phyloP scores from a whole-genome alignment of 192 early-diverging fungal species.

The Backusella macrospora region DNA sequence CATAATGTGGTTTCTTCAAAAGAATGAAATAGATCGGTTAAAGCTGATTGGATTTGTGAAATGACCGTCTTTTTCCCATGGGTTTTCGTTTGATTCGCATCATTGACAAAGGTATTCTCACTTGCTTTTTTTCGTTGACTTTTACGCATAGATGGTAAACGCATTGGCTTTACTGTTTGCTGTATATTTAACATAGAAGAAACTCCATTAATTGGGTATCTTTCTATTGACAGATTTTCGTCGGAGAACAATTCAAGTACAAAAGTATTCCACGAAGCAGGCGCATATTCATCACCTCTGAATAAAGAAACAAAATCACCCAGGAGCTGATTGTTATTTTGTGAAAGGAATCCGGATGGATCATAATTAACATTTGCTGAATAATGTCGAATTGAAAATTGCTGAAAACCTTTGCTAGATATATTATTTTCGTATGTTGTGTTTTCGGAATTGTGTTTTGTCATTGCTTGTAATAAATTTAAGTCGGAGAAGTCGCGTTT shows the following conservation, averaged over 20 bases:
- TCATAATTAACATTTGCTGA: conserved; percentile 73
- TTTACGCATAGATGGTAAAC: conserved; percentile 68
- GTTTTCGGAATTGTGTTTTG: conserved; percentile 36
- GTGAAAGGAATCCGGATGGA: conserved; percentile 68
- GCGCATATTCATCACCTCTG: conserved; percentile 54
- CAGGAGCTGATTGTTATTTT: conserved; percentile 69
- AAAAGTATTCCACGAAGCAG: conserved; percentile 71
- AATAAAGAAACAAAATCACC: conserved; percentile 87
- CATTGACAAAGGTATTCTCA: not conserved
- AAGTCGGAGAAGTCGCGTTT: conserved; percentile 44
- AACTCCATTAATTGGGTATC: conserved; percentile 68
- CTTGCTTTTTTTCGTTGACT: not conserved
- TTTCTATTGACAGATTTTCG: conserved; percentile 67
- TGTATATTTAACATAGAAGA: conserved; percentile 73
- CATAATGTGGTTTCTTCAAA: conserved; percentile 78
- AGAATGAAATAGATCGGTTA: conserved; percentile 79
- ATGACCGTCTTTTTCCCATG: conserved; percentile 37
- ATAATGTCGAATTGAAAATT: conserved; percentile 78
- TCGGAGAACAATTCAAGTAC: conserved; percentile 73
- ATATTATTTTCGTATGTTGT: conserved; percentile 41
- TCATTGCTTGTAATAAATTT: conserved; percentile 36
- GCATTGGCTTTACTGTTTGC: conserved; percentile 67
- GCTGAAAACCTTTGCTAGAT: conserved; percentile 26
- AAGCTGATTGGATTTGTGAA: conserved; percentile 59
- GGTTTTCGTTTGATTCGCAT: not conserved